A percentile compares a stretch with the other conserved stretches of the same genome.
Evolutionary conservation across 257 asterid genomes (phyloP).

Genomic region (Prunella vulgaris): DNA sequence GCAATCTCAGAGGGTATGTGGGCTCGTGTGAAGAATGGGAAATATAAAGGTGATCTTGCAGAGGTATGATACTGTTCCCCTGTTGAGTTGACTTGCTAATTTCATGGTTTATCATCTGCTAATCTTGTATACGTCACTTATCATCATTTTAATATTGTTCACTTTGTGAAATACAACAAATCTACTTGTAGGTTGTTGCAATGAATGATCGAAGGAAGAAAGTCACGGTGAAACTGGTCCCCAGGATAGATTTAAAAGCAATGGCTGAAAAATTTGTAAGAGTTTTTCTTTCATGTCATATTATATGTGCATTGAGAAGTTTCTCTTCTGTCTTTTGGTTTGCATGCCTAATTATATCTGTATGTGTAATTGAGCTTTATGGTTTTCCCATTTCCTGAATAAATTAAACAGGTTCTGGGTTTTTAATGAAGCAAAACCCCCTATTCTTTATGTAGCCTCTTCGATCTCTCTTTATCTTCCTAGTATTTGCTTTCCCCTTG

Average conservation of each 20-base stretch:
- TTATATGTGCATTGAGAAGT: neutral
- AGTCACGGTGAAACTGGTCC: constrained; percentile 80
- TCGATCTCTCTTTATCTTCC: neutral
- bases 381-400: constrained; percentile 9
- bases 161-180: constrained; percentile 21
- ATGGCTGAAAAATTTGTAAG: constrained; percentile 94
- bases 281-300: neutral
- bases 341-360: neutral
- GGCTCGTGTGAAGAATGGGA: constrained; percentile 96
- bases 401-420: neutral
- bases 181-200: constrained; percentile 55
- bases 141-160: neutral
- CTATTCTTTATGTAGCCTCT: neutral
- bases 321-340: neutral
- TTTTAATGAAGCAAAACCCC: neutral
- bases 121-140: neutral
- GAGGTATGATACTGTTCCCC: constrained; percentile 42
- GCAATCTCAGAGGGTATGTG: constrained; percentile 77
- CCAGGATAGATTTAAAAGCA: constrained; percentile 84
- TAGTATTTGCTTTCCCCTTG: neutral
- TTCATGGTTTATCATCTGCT: constrained; percentile 9
- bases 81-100: constrained; percentile 10
- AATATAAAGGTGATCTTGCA: constrained; percentile 92
- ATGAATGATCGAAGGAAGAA: constrained; percentile 62
- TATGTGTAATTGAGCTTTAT: neutral